Evolutionary conservation across 441 rosid species (phyloP).

Genomic region (Codiaeum variegatum): DNA sequence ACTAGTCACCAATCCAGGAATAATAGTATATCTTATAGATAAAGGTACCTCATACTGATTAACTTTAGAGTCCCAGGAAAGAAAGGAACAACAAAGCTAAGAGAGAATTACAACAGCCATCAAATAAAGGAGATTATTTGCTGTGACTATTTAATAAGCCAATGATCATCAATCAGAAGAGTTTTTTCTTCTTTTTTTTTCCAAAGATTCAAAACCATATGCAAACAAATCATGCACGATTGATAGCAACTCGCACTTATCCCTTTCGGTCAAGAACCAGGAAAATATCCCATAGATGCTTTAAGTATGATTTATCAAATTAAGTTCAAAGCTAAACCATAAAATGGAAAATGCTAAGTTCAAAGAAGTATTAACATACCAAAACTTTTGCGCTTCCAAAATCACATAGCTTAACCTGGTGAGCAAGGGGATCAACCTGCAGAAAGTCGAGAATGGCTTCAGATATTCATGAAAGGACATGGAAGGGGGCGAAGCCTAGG

Average conservation of each 20-base stretch:
- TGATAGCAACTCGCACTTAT: not conserved
- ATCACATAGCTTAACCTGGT: constrained; percentile 97
- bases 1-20: not conserved
- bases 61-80: not conserved
- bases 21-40: not conserved
- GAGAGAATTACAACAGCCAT: not conserved
- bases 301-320: not conserved
- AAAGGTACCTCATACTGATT: too few species aligned
- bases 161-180: not conserved
- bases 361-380: constrained; percentile 35
- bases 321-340: not conserved
- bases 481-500: too few species aligned
- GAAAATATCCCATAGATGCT: not conserved
- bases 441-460: constrained; percentile 15
- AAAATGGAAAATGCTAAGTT: not conserved
- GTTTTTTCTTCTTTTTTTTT: too few species aligned
- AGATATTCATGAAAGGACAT: constrained; percentile 5
- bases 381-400: constrained; percentile 99
- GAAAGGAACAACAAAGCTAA: not conserved
- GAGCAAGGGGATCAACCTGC: constrained; percentile 97
- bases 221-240: not conserved
- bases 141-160: not conserved
- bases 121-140: not conserved
- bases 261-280: not conserved
- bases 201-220: not conserved